These are phyloP conservation scores for Vanrija sp. DNA, from an alignment of 1,284 basidiomycete genomes.

Conservation along the genomic window DNA sequence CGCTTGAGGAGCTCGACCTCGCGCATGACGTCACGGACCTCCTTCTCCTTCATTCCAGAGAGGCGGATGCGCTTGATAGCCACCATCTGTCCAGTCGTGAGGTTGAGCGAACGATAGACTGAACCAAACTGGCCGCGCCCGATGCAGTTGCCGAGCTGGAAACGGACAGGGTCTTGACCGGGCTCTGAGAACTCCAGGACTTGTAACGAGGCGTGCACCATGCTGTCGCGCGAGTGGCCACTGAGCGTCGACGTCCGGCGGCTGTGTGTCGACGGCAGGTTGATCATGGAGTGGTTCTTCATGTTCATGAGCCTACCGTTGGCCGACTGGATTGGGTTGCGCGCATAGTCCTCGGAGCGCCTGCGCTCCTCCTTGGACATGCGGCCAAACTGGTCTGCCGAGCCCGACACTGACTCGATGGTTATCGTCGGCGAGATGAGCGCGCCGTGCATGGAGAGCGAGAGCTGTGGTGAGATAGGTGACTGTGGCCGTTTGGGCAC, in stretches of 20 bases:
- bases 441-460: neutral
- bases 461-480: conserved; percentile 16
- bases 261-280: conserved; percentile 18
- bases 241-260: conserved; percentile 21
- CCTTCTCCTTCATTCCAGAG: conserved; percentile 77
- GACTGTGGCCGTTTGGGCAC: conserved; percentile 35
- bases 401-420: neutral
- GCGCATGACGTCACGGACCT: conserved; percentile 78
- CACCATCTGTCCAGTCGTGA: conserved; percentile 88
- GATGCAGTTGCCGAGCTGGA: conserved; percentile 93
- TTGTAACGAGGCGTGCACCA: conserved; percentile 60
- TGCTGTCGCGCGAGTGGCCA: conserved; percentile 20
- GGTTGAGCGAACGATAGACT: conserved; percentile 87
- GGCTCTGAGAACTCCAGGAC: conserved; percentile 75
- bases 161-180: conserved; percentile 72
- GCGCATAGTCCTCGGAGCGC: conserved; percentile 29
- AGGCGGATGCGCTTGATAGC: conserved; percentile 88
- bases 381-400: neutral
- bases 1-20: conserved; percentile 88
- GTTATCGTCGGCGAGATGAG: neutral
- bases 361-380: conserved; percentile 22
- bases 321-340: neutral
- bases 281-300: conserved; percentile 35
- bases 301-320: conserved; percentile 18
- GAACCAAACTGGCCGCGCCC: conserved; percentile 94